Evolutionary conservation across 1,139 yeast genomes (phyloP).

Genomic region (Yueomyces sp.): DNA sequence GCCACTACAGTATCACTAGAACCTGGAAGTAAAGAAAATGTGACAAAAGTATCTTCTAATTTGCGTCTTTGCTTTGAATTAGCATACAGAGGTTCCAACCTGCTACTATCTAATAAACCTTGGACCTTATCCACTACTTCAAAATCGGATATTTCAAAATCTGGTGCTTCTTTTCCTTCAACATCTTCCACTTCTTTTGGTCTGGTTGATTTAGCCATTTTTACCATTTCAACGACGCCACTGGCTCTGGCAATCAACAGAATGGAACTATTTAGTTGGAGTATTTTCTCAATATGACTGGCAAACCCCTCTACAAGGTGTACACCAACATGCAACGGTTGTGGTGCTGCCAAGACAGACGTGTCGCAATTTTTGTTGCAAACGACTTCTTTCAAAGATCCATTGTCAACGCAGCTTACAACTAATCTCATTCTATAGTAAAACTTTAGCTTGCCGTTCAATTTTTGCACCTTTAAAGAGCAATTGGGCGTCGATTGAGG

Average conservation of each 20-base stretch:
- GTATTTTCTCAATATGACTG: constrained; percentile 11
- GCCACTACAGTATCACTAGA: constrained; percentile 18
- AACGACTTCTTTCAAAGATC: constrained; percentile 32
- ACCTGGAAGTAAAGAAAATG: constrained; percentile 10
- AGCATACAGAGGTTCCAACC: constrained; percentile 12
- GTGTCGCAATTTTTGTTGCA: constrained; percentile 59
- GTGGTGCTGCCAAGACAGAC: constrained; percentile 44
- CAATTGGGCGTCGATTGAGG: no score
- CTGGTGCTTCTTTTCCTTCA: constrained; percentile 3
- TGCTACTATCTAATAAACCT: constrained; percentile 13
- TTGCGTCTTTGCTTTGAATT: constrained; percentile 19
- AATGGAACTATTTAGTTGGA: constrained; percentile 2
- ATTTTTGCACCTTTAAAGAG: no score
- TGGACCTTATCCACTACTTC: constrained; percentile 7
- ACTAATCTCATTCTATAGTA: constrained; percentile 16
- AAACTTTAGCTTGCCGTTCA: not conserved
- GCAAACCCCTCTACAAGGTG: constrained; percentile 28
- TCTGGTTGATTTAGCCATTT: constrained; percentile 1
- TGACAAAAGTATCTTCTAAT: constrained; percentile 18
- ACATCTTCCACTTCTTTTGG: not conserved
- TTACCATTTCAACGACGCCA: constrained; percentile 20
- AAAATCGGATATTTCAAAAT: constrained; percentile 8
- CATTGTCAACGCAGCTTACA: constrained; percentile 20
- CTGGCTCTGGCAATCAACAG: constrained; percentile 21
- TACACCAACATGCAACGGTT: constrained; percentile 36